These are phyloP conservation scores for Cutaneotrichosporon sp. DNA, from an alignment of 1,284 basidiomycete genomes.

Conservation along the genomic window DNA sequence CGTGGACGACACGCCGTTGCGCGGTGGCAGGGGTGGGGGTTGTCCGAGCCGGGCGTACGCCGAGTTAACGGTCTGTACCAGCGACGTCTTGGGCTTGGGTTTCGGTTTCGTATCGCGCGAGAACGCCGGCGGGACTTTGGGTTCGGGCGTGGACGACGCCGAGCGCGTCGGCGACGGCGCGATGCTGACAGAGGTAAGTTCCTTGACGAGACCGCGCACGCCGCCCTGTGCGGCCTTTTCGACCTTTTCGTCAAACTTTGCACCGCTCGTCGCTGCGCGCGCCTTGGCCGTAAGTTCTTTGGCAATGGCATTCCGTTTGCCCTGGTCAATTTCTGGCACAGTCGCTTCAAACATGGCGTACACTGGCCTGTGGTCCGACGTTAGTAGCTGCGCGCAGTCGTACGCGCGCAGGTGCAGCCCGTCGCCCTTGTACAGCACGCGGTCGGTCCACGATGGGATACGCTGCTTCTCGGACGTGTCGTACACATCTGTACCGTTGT, in stretches of 20 bases:
- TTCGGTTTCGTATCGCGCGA: slow-evolving; percentile 13
- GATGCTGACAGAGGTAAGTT: slow-evolving; percentile 13
- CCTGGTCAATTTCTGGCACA: slow-evolving; percentile 70
- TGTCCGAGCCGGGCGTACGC: slow-evolving; percentile 11
- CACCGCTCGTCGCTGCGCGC: not conserved
- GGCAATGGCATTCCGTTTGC: slow-evolving; percentile 56
- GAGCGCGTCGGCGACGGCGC: slow-evolving; percentile 6
- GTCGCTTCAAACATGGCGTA: slow-evolving; percentile 75
- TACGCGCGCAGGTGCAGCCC: slow-evolving; percentile 45
- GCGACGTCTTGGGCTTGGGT: not conserved
- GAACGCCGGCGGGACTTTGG: slow-evolving; percentile 8
- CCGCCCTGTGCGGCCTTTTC: slow-evolving; percentile 21
- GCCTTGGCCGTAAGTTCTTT: slow-evolving; percentile 7
- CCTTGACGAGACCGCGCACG: slow-evolving; percentile 20
- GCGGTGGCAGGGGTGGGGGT: slow-evolving; percentile 18
- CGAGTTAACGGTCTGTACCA: slow-evolving; percentile 5
- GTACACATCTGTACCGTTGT: slow-evolving; percentile 65
- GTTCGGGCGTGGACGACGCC: slow-evolving; percentile 1
- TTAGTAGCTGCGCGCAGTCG: slow-evolving; percentile 66
- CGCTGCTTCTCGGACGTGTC: slow-evolving; percentile 95
- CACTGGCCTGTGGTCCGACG: slow-evolving; percentile 94
- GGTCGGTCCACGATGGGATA: slow-evolving; percentile 96
- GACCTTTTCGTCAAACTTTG: slow-evolving; percentile 14
- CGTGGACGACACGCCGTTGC: slow-evolving; percentile 9
- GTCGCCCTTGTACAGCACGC: slow-evolving; percentile 76